Conservation (phyloP, 495 filamentous ascomycete species). For the Peziza echinospora region DNA sequence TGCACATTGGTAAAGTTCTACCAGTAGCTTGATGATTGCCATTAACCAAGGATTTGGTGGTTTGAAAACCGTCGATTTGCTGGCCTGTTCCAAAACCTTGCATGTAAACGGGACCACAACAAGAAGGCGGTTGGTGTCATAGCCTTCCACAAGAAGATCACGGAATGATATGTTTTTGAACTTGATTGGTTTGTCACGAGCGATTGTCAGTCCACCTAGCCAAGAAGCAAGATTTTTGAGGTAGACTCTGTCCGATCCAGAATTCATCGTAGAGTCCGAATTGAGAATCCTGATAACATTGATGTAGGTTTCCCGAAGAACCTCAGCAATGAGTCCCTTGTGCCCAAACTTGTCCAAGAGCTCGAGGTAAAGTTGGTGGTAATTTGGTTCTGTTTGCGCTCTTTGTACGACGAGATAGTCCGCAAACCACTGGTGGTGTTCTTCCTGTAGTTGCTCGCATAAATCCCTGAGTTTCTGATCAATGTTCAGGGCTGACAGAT, state of each 20-base stretch:
- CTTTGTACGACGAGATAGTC: conserved; percentile 88
- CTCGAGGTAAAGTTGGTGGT: conserved; percentile 76
- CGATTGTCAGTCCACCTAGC: conserved; percentile 84
- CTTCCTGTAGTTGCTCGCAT: conserved; percentile 49
- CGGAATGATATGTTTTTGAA: conserved; percentile 94
- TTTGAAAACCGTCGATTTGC: conserved; percentile 69
- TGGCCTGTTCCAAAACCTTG: conserved; percentile 70
- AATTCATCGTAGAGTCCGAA: conserved; percentile 60
- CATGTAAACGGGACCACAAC: conserved; percentile 92
- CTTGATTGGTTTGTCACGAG: conserved; percentile 85
- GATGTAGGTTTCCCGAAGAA: conserved; percentile 79
- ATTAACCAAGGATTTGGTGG: conserved; percentile 94
- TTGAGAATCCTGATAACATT: conserved; percentile 71
- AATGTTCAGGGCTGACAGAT: conserved; percentile 73
- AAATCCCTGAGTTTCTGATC: conserved; percentile 61
- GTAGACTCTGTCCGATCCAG: conserved; percentile 57
- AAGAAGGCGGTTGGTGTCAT: conserved; percentile 68
- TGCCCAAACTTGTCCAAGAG: conserved; percentile 66
- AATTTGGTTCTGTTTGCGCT: conserved; percentile 90
- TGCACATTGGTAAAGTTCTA: conserved; percentile 80
- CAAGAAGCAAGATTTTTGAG: conserved; percentile 81
- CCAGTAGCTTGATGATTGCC: conserved; percentile 70
- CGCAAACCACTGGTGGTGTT: conserved; percentile 89
- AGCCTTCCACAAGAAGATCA: conserved; percentile 77
- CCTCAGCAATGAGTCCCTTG: conserved; percentile 59